Conservation (phyloP, 2,329 filamentous ascomycete species). For the Fonsecaea monophora region DNA sequence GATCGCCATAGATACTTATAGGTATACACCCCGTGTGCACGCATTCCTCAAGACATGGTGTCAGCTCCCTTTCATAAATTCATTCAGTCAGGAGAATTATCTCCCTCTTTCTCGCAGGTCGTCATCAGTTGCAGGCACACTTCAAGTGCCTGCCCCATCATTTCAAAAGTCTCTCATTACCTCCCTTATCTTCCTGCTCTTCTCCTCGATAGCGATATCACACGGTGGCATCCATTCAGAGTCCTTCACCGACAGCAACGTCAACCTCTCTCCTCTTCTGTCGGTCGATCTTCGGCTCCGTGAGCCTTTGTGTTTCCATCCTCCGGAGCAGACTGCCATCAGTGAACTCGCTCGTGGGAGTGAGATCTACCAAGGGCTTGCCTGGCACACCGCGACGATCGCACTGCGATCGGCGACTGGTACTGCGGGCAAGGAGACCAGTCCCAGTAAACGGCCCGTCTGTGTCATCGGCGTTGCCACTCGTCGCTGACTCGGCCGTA, state of each 20-base stretch:
- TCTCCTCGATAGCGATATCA: no score
- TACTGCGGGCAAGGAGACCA: conserved; percentile 37
- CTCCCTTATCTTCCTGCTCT: no score
- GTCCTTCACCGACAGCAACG: conserved; percentile 19
- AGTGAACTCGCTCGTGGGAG: conserved; percentile 50
- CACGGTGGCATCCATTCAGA: background rate
- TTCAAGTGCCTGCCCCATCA: no score
- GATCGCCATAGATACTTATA: no score
- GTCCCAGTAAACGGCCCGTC: conserved; percentile 36
- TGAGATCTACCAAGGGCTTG: conserved; percentile 54
- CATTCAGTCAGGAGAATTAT: no score
- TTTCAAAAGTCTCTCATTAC: no score
- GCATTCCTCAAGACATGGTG: no score
- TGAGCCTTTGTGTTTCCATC: conserved; percentile 40
- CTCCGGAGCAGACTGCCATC: conserved; percentile 55
- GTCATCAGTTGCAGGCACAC: no score
- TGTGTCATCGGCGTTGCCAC: conserved; percentile 1
- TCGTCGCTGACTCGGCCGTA: conserved; percentile 15
- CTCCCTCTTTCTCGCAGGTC: no score
- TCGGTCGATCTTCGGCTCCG: conserved; percentile 34
- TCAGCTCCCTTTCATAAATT: no score
- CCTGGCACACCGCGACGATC: conserved; percentile 30
- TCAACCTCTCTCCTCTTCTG: conserved; percentile 33
- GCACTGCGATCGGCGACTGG: conserved; percentile 32
- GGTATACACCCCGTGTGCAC: no score